Percentiles rank a stretch among this genome's conserved stretches.
These are phyloP conservation scores for Aaosphaeria pasadenensis DNA, from an alignment of 2,329 filamentous ascomycete species.

Conservation along the genomic window DNA sequence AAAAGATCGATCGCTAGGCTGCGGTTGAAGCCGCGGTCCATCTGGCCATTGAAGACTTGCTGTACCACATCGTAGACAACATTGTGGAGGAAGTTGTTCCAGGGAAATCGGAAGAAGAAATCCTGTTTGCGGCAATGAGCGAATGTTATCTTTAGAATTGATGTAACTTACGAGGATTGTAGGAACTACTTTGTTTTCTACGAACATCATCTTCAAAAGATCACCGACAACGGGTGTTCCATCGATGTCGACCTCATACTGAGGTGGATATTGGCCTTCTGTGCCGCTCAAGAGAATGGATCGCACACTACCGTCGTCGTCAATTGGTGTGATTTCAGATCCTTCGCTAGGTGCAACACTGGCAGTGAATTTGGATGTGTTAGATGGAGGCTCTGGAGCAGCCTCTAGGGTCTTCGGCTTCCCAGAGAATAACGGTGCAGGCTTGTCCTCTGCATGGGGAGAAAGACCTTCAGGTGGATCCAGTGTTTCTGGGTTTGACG, in stretches of 20 bases:
- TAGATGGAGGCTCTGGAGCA: conserved; percentile 22
- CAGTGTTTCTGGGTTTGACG: conserved; percentile 19
- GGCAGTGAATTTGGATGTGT: conserved; percentile 26
- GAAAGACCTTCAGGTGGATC: conserved; percentile 38
- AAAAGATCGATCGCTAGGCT: conserved; percentile 89
- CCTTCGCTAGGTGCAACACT: conserved; percentile 25
- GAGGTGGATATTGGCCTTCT: conserved; percentile 26
- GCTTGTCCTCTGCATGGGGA: conserved; percentile 65
- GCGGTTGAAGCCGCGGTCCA: conserved; percentile 93
- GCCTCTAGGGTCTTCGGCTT: conserved; percentile 33
- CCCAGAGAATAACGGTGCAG: conserved; percentile 61
- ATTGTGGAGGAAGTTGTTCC: conserved; percentile 99
- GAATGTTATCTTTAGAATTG: too few species aligned
- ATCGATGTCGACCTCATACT: conserved; percentile 58
- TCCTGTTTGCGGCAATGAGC: conserved; percentile 53
- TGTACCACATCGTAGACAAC: conserved; percentile 99
- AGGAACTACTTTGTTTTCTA: conserved; percentile 89
- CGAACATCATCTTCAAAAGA: conserved; percentile 92
- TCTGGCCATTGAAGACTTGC: conserved; percentile 97
- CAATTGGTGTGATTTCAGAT: conserved; percentile 35
- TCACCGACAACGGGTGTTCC: conserved; percentile 85
- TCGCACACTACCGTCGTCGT: conserved; percentile 30
- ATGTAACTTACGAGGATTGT: conserved; percentile 78
- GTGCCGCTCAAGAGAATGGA: conserved; percentile 34
- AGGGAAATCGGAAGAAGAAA: conserved; percentile 97